phyloP scores from a whole-genome alignment of 2,329 filamentous ascomycete genomes.

The Sordariomycetes sp. region DNA sequence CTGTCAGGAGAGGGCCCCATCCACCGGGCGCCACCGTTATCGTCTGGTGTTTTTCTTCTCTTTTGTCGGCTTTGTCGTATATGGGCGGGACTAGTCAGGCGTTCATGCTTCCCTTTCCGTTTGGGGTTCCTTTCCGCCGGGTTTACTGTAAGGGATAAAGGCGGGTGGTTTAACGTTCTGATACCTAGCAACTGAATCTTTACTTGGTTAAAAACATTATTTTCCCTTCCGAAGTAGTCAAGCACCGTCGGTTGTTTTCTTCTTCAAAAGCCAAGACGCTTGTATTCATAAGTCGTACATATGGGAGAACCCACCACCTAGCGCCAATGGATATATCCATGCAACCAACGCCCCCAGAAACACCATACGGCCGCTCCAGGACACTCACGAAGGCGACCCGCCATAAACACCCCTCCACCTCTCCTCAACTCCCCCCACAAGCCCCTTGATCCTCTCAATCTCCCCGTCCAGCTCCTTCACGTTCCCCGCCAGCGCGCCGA shows the following conservation, averaged over 20 bases:
- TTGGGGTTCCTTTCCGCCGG: background rate
- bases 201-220: background rate
- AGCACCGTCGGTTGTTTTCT: background rate
- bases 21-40: no score
- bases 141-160: background rate
- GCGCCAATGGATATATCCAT: background rate
- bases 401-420: constrained; percentile 9
- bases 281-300: background rate
- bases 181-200: background rate
- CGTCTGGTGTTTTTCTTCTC: background rate
- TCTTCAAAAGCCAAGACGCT: background rate
- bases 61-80: background rate
- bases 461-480: constrained; percentile 72
- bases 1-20: background rate
- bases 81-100: background rate
- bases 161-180: background rate
- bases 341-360: background rate
- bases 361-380: background rate
- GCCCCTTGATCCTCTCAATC: constrained; percentile 56
- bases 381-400: background rate
- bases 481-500: constrained; percentile 67
- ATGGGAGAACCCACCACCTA: background rate
- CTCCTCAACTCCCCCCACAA: constrained; percentile 55
- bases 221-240: background rate
- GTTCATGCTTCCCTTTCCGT: background rate